Evolutionary conservation across 371 early-diverging fungal genomes (phyloP).

Genomic region (Rhizopus sp.): DNA sequence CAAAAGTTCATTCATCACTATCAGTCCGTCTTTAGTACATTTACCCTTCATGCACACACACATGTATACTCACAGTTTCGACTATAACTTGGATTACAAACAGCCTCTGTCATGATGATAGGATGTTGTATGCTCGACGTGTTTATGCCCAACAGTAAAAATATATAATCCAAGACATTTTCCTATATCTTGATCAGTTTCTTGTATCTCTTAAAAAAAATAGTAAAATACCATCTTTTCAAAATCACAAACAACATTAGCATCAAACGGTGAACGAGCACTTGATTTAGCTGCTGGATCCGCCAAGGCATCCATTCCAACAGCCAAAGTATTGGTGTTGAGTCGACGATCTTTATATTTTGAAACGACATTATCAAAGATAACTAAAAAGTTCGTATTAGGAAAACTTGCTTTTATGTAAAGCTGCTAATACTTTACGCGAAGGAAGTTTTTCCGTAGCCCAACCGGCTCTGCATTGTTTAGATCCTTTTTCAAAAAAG

Average conservation of each 20-base stretch:
- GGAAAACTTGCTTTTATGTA: no score
- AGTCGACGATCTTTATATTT: conserved; percentile 79
- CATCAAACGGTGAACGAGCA: conserved; percentile 78
- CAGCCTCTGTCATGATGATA: conserved; percentile 84
- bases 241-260: conserved; percentile 65
- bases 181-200: conserved; percentile 52
- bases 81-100: conserved; percentile 73
- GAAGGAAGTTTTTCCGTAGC: conserved; percentile 63
- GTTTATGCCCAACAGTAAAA: conserved; percentile 77
- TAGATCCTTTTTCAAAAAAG: conserved; percentile 57
- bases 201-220: not conserved
- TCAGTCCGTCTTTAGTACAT: conserved; percentile 37
- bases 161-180: conserved; percentile 81
- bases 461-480: conserved; percentile 85
- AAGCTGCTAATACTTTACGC: no score
- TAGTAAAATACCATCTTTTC: conserved; percentile 62
- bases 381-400: conserved; percentile 47
- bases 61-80: conserved; percentile 58
- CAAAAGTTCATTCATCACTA: conserved; percentile 73
- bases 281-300: conserved; percentile 72
- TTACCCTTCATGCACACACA: not conserved
- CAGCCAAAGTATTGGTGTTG: conserved; percentile 58
- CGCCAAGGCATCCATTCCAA: conserved; percentile 76
- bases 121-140: conserved; percentile 71
- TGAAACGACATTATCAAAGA: conserved; percentile 81